Conservation (phyloP, 805 yeast species). For the Pichia pseudocactophila region DNA sequence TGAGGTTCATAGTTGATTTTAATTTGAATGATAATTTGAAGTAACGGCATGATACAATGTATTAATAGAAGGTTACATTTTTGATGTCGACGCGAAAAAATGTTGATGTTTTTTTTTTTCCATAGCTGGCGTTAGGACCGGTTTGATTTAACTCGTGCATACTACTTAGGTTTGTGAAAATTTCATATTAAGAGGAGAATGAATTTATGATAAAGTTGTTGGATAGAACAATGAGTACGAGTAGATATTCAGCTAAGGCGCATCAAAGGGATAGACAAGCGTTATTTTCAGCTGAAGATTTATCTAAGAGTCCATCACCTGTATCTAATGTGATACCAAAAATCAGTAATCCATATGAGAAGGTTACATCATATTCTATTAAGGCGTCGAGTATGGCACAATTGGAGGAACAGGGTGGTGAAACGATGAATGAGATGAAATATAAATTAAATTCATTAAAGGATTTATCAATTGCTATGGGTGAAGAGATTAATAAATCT, state of each 20-base stretch:
- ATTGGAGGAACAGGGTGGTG: conserved; percentile 60
- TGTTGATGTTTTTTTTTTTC: too few species aligned
- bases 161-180: too few species aligned
- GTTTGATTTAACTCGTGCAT: too few species aligned
- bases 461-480: conserved; percentile 48
- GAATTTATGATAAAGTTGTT: too few species aligned
- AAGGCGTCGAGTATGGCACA: conserved; percentile 47
- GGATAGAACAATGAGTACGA: conserved; percentile 12
- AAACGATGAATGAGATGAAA: conserved; percentile 45
- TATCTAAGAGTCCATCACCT: conserved; percentile 4
- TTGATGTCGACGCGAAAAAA: too few species aligned
- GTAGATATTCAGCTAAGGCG: conserved; percentile 9
- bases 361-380: conserved; percentile 28
- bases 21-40: too few species aligned
- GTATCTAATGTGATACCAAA: background rate
- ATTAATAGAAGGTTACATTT: too few species aligned
- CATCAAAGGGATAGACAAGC: conserved; percentile 8
- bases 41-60: too few species aligned
- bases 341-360: conserved; percentile 5
- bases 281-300: conserved; percentile 8
- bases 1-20: conserved; percentile 19
- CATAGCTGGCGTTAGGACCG: too few species aligned
- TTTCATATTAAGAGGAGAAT: too few species aligned
- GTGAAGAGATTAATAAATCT: conserved; percentile 46
- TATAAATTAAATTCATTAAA: conserved; percentile 48